Percentiles rank a stretch among this genome's conserved stretches.
These are phyloP conservation scores for Apiotrichum gracile DNA, from an alignment of 1,284 basidiomycete genomes.

Conservation along the genomic window DNA sequence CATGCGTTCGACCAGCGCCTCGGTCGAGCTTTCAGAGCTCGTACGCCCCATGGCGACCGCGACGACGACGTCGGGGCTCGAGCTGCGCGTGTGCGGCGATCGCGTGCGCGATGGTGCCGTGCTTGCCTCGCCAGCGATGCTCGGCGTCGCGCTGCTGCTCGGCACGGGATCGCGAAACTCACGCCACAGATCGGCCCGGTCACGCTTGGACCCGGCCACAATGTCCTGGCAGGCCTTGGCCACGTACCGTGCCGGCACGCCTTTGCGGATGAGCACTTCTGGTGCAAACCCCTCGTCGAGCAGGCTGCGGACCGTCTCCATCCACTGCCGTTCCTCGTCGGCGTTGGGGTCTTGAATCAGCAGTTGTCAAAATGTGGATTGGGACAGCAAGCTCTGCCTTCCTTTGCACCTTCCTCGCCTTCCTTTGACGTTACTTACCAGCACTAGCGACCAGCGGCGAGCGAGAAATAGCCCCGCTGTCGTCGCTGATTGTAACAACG, in stretches of 20 bases:
- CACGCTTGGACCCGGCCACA: constrained; percentile 21
- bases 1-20: constrained; percentile 21
- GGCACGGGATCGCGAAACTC: constrained; percentile 13
- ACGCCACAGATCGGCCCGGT: constrained; percentile 19
- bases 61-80: constrained; percentile 26
- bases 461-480: not conserved
- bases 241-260: constrained; percentile 30
- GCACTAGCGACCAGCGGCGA: not conserved
- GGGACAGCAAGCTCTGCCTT: too few relatives aligned
- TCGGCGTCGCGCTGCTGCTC: constrained; percentile 9
- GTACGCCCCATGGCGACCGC: constrained; percentile 10
- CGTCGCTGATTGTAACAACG: constrained; percentile 9
- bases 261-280: constrained; percentile 25
- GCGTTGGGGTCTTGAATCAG: constrained; percentile 7
- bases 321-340: constrained; percentile 29
- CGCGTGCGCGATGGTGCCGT: not conserved
- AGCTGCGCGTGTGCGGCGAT: constrained; percentile 1
- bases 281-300: constrained; percentile 29
- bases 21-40: constrained; percentile 23
- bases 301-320: constrained; percentile 32
- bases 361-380: too few relatives aligned
- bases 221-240: constrained; percentile 35
- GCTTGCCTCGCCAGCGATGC: not conserved
- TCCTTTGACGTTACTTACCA: too few relatives aligned
- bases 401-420: too few relatives aligned